Base-by-base conservation (phyloP, 257 asterid species). In the Leptodermis oblonga region DNA sequence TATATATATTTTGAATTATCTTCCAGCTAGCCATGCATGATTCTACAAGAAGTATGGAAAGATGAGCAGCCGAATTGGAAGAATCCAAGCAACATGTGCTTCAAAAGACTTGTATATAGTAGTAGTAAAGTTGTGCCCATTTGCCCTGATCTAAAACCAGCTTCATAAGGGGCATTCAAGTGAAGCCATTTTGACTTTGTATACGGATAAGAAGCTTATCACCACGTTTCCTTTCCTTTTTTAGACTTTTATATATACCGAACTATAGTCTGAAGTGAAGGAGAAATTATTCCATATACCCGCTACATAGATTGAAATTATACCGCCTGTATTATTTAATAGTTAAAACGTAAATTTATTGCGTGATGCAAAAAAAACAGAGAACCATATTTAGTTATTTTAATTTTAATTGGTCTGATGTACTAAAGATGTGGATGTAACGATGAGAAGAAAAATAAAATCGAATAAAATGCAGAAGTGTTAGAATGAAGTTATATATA, bases 181-280 rank as follows among this genome's bases (percentile, higher is more conserved):
- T 28, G 52, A 34, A 52, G 63, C 63, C 72, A 52, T 23, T 68
- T 54, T 52, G 74, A 46, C 60, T 14, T n/a, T 63, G 54, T 67
- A 64, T 25, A 64, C 15, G 67, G 78, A 81, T 81, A 85, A 83
- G 81, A 72, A 72, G 62, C 77, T 72, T 80, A 77, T 72, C 79
- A 73, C 62, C 73, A 78, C 70, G 71, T 74, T 69, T 70, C 36
- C 30, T 73, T 58, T 65, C 6, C 13, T 8, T 25, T 54, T 49
- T 49, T n/a, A n/a, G n/a, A n/a, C n/a, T n/a, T n/a, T n/a, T n/a
- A n/a, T n/a, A n/a, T n/a, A n/a, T n/a, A n/a, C n/a, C n/a, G n/a
- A n/a, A n/a, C n/a, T n/a, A n/a, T n/a, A n/a, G n/a, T n/a, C n/a
- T n/a, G n/a, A n/a, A n/a, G n/a, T n/a, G n/a, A n/a, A n/a, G n/a